Conservation (phyloP, 1,284 basidiomycete species). For the Rhizoctonia solani region DNA sequence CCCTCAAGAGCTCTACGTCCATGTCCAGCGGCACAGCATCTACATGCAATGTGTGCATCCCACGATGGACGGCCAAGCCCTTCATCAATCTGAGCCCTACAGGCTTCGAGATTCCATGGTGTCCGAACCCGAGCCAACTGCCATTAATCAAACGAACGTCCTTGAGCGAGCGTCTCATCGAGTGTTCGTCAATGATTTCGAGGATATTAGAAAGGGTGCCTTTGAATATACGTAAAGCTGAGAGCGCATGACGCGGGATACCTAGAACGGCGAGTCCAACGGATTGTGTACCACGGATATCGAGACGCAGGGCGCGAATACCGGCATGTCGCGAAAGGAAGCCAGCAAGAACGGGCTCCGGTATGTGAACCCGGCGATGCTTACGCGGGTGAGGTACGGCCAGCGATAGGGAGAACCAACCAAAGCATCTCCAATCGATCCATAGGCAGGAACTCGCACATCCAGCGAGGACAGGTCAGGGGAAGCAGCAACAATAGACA, state of each 20-base stretch:
- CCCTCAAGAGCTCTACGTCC: conserved; percentile 16
- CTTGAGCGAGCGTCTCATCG: conserved; percentile 14
- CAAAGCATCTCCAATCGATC: conserved; percentile 13
- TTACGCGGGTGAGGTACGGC: conserved; percentile 16
- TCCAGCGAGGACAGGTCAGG: conserved; percentile 18
- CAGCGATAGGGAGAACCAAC: conserved; percentile 23
- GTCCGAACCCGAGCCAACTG: conserved; percentile 29
- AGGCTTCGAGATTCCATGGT: conserved; percentile 26
- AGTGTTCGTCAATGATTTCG: conserved; percentile 25
- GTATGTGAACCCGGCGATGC: conserved; percentile 24
- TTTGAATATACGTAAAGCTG: conserved; percentile 15
- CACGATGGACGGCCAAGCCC: conserved; percentile 22
- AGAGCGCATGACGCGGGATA: conserved; percentile 21
- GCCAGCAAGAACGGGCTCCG: conserved; percentile 21
- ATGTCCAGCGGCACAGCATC: conserved; percentile 24
- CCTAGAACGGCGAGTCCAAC: conserved; percentile 22
- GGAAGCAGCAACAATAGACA: conserved; percentile 22
- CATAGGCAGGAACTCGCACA: conserved; percentile 26
- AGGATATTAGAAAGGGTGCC: conserved; percentile 24
- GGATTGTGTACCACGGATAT: conserved; percentile 22
- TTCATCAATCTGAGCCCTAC: conserved; percentile 19
- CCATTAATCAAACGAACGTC: conserved; percentile 27
- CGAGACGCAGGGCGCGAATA: conserved; percentile 22
- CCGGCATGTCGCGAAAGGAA: conserved; percentile 20
- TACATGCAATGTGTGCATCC: conserved; percentile 26